Evolutionary conservation across 768 basidiomycete species (phyloP), one percentile per base, ranked within the genome.

Genomic region (Podaxis rugospora): DNA sequence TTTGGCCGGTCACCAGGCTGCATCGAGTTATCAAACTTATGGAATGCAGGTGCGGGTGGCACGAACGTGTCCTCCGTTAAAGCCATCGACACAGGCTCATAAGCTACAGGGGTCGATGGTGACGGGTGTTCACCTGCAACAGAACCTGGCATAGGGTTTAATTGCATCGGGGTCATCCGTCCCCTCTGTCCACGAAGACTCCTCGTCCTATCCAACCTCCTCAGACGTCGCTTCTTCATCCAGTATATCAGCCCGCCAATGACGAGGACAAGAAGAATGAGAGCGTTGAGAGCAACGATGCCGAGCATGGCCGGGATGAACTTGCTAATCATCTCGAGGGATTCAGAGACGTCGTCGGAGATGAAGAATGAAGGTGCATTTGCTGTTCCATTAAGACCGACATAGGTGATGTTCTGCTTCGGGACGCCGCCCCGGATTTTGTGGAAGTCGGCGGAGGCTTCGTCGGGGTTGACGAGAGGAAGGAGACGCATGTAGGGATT

Each of bases 401-500:
- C 80, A 70, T 86, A 90, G 5, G 88, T 89, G 69, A 91, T 89
- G 71, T 88, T 89, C 10, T 76, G 80, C 51, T 77, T 76, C 10
- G 89, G 76, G 16, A 75, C 76, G 59, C 88, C 87, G 46, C 92
- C 92, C 28, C 92, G 88, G 50, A 71, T 68, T 25, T 76, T 66
- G 67, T 87, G 85, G 74, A 93, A 94, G 57, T 90, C 88, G 50
- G 74, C 67, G 14, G 90, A 91, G 21, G 89, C 92, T 55, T 83
- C 68, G 66, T 85, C 76, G 18, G 92, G 86, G 68, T 92, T 79
- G 62, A 89, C 71, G 55, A 92, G 78, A 13, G 89, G 75, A 63
- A 92, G 78, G 40, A 94, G 73, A 71, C 87, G 87, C 74, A 94
- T 81, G 70, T 89, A 92, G 4, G 92, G 92, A 68, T 86, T 72